Conservation (phyloP, 495 filamentous ascomycete genomes). For the Xylaria palmicola region DNA sequence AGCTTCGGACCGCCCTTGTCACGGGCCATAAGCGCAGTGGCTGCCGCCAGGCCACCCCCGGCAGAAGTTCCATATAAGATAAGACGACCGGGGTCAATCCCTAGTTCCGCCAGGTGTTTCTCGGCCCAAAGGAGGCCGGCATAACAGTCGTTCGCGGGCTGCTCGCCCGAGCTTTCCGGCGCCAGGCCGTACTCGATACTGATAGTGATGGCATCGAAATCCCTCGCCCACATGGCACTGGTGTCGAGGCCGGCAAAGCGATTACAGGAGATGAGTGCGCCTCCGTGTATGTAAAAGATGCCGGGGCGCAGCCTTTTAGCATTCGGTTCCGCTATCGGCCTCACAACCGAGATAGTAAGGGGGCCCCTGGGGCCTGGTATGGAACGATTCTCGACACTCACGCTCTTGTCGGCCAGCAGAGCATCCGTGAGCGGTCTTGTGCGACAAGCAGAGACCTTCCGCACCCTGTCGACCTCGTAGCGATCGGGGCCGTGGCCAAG, state of each 20-base stretch:
- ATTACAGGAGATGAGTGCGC: slow-evolving; percentile 30
- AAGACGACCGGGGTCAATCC: slow-evolving; percentile 34
- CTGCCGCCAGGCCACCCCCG: slow-evolving; percentile 36
- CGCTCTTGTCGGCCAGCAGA: slow-evolving; percentile 30
- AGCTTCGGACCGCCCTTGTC: slow-evolving; percentile 33
- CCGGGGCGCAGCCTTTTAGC: slow-evolving; percentile 21
- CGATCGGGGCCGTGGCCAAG: slow-evolving; percentile 25
- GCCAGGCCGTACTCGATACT: slow-evolving; percentile 39
- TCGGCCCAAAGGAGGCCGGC: slow-evolving; percentile 28
- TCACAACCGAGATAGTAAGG: slow-evolving; percentile 29
- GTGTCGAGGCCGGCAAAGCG: slow-evolving; percentile 35
- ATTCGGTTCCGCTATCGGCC: slow-evolving; percentile 19
- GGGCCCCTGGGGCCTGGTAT: slow-evolving; percentile 28
- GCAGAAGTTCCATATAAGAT: slow-evolving; percentile 37
- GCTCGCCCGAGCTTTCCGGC: slow-evolving; percentile 31
- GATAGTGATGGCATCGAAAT: slow-evolving; percentile 30
- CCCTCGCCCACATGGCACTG: slow-evolving; percentile 30
- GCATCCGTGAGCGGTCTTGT: slow-evolving; percentile 30
- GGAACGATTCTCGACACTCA: slow-evolving; percentile 24
- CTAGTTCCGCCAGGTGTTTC: slow-evolving; percentile 25
- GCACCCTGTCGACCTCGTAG: slow-evolving; percentile 32
- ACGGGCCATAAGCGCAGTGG: slow-evolving; percentile 31
- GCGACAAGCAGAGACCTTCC: slow-evolving; percentile 28
- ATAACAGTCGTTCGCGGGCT: slow-evolving; percentile 31
- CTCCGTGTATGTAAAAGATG: slow-evolving; percentile 34